phyloP scores from a whole-genome alignment of 441 rosid genomes.

The Bruguiera hainesii region DNA sequence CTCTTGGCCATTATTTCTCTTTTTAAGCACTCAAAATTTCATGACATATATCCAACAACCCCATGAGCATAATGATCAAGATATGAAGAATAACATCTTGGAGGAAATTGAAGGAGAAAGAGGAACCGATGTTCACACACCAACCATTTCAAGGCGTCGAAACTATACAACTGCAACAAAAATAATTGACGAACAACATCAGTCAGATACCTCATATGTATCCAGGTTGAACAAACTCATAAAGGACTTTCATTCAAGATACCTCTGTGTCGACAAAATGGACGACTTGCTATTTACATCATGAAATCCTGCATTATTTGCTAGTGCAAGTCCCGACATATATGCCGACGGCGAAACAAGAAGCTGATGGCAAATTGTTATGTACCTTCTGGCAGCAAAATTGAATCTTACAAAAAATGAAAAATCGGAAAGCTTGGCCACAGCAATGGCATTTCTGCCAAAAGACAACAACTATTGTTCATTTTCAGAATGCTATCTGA shows the following conservation, averaged over 20 bases:
- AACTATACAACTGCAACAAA: slow-evolving; percentile 44
- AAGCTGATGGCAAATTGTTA: slow-evolving; percentile 2
- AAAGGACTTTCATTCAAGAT: slow-evolving; percentile 1
- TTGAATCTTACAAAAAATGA: slow-evolving; percentile 2
- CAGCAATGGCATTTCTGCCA: not conserved
- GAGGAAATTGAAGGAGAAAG: not conserved
- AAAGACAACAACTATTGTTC: not conserved
- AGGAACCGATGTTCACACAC: slow-evolving; percentile 6
- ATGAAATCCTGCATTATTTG: slow-evolving; percentile 34
- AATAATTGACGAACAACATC: slow-evolving; percentile 13
- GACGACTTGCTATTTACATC: slow-evolving; percentile 39
- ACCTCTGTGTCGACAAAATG: slow-evolving; percentile 27
- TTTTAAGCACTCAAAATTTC: not conserved
- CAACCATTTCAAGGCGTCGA: slow-evolving; percentile 22
- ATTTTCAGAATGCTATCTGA: slow-evolving; percentile 56
- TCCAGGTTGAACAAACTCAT: not conserved
- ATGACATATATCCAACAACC: slow-evolving; percentile 7
- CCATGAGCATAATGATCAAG: not conserved
- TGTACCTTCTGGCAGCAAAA: slow-evolving; percentile 22
- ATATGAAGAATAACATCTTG: not conserved
- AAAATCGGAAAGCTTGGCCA: not conserved
- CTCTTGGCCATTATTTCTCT: slow-evolving; percentile 3
- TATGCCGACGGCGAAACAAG: not conserved
- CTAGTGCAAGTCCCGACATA: slow-evolving; percentile 13
- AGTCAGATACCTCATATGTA: not conserved